Conservation (phyloP, 2,329 filamentous ascomycete genomes). For the Sporothrix globosa region DNA sequence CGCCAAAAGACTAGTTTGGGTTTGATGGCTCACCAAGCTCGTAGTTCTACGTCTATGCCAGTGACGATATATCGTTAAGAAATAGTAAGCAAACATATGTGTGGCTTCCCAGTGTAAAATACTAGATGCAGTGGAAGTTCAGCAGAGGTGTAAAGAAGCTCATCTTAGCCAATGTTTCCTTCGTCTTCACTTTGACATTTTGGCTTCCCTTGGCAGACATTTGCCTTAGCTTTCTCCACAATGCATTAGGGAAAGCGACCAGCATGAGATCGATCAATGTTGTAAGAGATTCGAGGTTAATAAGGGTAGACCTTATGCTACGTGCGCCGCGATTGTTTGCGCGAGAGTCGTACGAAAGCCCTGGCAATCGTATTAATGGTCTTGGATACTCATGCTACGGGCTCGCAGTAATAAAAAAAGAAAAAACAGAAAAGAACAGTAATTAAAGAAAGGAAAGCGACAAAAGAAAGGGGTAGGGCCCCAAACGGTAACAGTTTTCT, state of each 20-base stretch:
- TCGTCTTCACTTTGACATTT: background rate
- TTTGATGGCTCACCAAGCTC: background rate
- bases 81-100: background rate
- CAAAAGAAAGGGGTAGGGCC: too few relatives aligned
- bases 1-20: background rate
- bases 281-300: too few relatives aligned
- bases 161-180: background rate
- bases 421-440: too few relatives aligned
- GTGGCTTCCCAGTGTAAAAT: background rate
- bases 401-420: too few relatives aligned
- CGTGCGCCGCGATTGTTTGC: background rate
- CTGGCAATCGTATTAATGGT: background rate
- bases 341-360: background rate
- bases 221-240: background rate
- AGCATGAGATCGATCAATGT: too few relatives aligned
- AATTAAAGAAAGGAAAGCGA: background rate
- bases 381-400: background rate
- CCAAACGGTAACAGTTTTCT: background rate
- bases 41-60: background rate
- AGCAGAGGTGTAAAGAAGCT: conserved; percentile 14
- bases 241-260: too few relatives aligned
- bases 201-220: background rate
- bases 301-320: background rate
- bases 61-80: background rate
- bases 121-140: background rate